These are phyloP conservation scores for Aquilaria agallochum DNA, from an alignment of 441 rosid species.

Conservation along the genomic window DNA sequence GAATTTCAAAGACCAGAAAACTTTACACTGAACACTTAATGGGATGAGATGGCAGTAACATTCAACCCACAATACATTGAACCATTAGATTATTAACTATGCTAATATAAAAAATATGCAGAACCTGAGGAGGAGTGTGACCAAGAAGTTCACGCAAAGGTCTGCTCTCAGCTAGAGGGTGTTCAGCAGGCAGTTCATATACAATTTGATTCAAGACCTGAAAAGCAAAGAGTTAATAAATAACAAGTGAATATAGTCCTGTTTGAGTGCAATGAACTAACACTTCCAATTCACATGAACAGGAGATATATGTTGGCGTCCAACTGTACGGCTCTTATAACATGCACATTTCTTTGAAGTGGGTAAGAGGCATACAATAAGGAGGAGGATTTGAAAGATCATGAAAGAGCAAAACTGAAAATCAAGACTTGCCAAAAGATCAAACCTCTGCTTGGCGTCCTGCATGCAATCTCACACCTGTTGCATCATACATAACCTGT, in stretches of 20 bases:
- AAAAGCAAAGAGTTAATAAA: slow-evolving; percentile 5
- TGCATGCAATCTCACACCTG: slow-evolving; percentile 67
- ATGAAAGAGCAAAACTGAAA: slow-evolving; percentile 7
- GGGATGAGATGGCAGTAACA: too few species aligned
- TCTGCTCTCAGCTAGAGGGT: slow-evolving; percentile 67
- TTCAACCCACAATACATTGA: not conserved
- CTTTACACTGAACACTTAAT: too few species aligned
- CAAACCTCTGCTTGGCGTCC: slow-evolving; percentile 76
- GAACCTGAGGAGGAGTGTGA: slow-evolving; percentile 76
- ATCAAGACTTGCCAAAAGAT: slow-evolving; percentile 11
- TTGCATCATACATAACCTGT: slow-evolving; percentile 79
- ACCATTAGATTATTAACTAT: not conserved
- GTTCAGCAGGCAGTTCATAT: slow-evolving; percentile 70
- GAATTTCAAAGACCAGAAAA: too few species aligned
- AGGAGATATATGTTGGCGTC: slow-evolving; percentile 1
- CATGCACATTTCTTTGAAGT: slow-evolving; percentile 1
- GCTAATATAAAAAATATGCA: slow-evolving; percentile 1
- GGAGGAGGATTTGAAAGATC: not conserved
- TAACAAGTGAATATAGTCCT: slow-evolving; percentile 6
- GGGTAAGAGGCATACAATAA: not conserved
- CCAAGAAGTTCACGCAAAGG: slow-evolving; percentile 71
- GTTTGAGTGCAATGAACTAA: not conserved
- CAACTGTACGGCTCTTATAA: slow-evolving; percentile 9
- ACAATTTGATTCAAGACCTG: slow-evolving; percentile 76
- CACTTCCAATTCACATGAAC: not conserved